Evolutionary conservation across 441 rosid species (phyloP), one percentile per base, ranked within the genome.

Genomic region (Gossypium gossypioides): DNA sequence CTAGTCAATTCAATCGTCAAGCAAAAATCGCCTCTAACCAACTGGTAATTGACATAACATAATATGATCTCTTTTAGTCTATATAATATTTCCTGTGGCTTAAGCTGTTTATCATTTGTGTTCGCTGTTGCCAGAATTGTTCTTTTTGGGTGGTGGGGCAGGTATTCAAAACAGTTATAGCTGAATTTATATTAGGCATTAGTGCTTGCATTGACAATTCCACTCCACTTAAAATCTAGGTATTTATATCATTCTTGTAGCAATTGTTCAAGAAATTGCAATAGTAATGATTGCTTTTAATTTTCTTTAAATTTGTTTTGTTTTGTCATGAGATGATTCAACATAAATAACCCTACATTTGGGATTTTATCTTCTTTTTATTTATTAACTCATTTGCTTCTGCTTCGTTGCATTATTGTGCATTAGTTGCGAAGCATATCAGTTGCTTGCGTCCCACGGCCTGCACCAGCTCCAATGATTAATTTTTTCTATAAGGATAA

Each of bases 1-100:
- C 63, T 61, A 87, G 73, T 61, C 92, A 87, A 73, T 81, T 83
- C 72, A 81, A 74, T 75, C 89, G 88, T 60, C 92, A 82, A 75
- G 67, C 77, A 9, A 90, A 83, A 60, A 73, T 79, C 61, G 80
- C 88, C 10, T 72, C 88, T 55, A 74, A 69, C 71, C 98, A 85
- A 80, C 80, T 73, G 89, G 97, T 91, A 81, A 75, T 66, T 75
- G 3, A 67, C 27, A 13, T 67, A 19, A 27, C 15, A 22, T 1
- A 0, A 18, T 7, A 8, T 24, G 42, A 34, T 6, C 9, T 54
- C 19, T 6, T 72, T 32, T 72, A 22, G 1, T 9, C 34, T 34
- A 6, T 19, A 2, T 16, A n/a, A 21, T 40, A 4, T 59, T 8
- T 37, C 12, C 50, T 68, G 18, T 66, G 8, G 57, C 8, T 48